phyloP scores from a whole-genome alignment of 164 flowering plant species.

The Platanus orientalis region DNA sequence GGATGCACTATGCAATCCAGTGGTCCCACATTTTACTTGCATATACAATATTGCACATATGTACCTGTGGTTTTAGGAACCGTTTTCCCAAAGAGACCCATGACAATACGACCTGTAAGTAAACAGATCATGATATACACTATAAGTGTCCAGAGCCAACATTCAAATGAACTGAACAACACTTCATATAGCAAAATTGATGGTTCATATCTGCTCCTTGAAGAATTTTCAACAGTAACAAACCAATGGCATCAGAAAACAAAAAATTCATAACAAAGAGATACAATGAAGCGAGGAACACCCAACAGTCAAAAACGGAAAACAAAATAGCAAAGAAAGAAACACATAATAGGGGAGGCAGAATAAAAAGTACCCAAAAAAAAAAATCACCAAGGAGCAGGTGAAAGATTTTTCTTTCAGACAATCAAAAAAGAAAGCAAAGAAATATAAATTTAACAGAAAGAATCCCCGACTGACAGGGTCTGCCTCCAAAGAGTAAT shows the following conservation, averaged over 20 bases:
- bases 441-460: no score
- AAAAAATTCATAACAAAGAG: no score
- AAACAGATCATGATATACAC: neutral
- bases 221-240: neutral
- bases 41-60: neutral
- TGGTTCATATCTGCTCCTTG: neutral
- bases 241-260: neutral
- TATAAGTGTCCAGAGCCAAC: neutral
- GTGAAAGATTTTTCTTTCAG: no score
- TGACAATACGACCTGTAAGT: conserved; percentile 71
- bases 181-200: neutral
- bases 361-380: no score
- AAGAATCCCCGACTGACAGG: no score
- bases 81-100: conserved; percentile 85
- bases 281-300: no score
- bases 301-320: no score
- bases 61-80: conserved; percentile 83
- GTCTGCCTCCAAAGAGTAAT: no score
- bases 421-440: no score
- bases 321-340: no score
- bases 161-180: neutral
- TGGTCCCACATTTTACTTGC: neutral
- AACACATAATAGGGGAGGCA: no score
- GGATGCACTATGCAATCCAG: neutral
- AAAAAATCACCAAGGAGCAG: no score